phyloP scores from a whole-genome alignment of 2,329 filamentous ascomycete species.

The Hortaea werneckii region DNA sequence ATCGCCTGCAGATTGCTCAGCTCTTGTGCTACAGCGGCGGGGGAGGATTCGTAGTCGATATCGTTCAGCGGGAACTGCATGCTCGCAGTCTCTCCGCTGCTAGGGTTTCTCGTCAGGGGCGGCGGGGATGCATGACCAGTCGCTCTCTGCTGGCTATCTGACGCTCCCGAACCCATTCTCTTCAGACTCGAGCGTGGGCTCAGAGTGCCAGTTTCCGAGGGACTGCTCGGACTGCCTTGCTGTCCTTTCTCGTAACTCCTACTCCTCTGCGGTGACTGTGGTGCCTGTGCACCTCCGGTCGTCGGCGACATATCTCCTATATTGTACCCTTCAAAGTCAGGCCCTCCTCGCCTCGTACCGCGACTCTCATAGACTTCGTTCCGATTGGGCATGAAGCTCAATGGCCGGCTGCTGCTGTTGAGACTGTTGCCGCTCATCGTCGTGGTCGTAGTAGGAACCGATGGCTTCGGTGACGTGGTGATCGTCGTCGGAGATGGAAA shows the following conservation, averaged over 20 bases:
- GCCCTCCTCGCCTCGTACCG: slow-evolving; percentile 16
- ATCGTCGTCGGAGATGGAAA: slow-evolving; percentile 74
- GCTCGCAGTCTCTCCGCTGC: slow-evolving; percentile 24
- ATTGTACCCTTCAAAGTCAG: slow-evolving; percentile 11
- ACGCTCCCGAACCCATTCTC: slow-evolving; percentile 27
- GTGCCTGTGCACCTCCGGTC: neutral
- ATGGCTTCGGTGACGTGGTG: slow-evolving; percentile 94
- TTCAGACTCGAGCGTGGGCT: slow-evolving; percentile 11
- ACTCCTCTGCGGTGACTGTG: slow-evolving; percentile 20
- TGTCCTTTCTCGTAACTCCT: slow-evolving; percentile 12
- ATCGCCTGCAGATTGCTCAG: slow-evolving; percentile 85
- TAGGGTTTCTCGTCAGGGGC: slow-evolving; percentile 25
- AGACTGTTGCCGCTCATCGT: slow-evolving; percentile 35
- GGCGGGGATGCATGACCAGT: slow-evolving; percentile 29
- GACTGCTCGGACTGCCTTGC: slow-evolving; percentile 6
- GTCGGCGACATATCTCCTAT: neutral
- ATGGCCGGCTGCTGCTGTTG: slow-evolving; percentile 41
- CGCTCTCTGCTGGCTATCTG: slow-evolving; percentile 12
- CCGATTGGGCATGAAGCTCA: slow-evolving; percentile 62
- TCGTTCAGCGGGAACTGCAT: slow-evolving; percentile 61
- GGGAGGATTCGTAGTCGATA: slow-evolving; percentile 80
- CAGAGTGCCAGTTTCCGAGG: slow-evolving; percentile 5
- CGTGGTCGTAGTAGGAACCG: slow-evolving; percentile 62
- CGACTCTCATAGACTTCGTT: slow-evolving; percentile 36
- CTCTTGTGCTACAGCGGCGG: slow-evolving; percentile 82